Percentiles rank a stretch among this genome's conserved stretches.
Conservation (phyloP, 495 filamentous ascomycete genomes). For the Xylaria longipes region DNA sequence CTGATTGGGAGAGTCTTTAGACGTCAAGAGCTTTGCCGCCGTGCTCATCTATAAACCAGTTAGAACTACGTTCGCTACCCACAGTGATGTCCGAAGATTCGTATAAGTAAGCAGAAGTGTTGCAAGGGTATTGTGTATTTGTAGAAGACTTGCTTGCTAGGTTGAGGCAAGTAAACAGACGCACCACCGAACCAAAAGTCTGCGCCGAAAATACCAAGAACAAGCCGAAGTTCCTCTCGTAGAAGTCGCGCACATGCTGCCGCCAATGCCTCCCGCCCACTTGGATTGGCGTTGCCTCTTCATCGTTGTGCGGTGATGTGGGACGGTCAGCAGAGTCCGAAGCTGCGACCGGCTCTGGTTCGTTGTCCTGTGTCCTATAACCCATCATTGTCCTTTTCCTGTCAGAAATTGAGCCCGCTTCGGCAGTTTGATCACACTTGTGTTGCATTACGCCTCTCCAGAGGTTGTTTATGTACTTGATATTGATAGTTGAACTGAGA, state of each 20-base stretch:
- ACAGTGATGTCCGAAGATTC: no score
- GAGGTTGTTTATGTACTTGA: neutral
- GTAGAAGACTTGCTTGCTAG: neutral
- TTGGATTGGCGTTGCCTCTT: neutral
- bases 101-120: neutral
- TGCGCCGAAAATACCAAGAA: conserved; percentile 73
- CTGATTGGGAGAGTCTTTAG: conserved; percentile 54
- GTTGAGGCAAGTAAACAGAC: conserved; percentile 14
- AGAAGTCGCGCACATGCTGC: conserved; percentile 24
- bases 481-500: neutral
- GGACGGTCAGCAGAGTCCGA: neutral
- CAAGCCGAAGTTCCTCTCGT: conserved; percentile 66
- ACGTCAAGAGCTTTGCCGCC: conserved; percentile 70
- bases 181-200: conserved; percentile 68
- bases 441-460: neutral
- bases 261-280: neutral
- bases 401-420: neutral
- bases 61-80: no score
- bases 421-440: neutral
- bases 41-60: conserved; percentile 81
- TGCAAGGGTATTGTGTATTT: neutral
- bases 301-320: neutral
- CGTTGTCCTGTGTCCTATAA: conserved; percentile 12
- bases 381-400: neutral
- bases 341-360: neutral